Conservation (phyloP, 352 stramenopile species). For the Phytophthora boehmeriae region DNA sequence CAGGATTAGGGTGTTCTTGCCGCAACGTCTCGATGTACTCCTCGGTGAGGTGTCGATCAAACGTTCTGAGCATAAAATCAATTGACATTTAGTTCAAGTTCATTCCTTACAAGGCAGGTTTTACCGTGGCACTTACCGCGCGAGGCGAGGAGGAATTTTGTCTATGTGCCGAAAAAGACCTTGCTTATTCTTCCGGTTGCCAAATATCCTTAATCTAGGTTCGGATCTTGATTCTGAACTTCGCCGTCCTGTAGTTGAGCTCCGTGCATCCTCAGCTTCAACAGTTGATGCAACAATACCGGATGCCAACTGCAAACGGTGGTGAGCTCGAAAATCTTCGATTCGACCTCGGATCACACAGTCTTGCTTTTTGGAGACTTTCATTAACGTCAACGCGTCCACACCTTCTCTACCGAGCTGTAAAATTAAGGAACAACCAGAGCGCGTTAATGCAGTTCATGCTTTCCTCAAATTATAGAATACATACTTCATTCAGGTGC, state of each 20-base stretch:
- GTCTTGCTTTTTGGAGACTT: slow-evolving; percentile 64
- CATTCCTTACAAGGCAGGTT: neutral
- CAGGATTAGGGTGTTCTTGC: slow-evolving; percentile 60
- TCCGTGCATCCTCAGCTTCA: slow-evolving; percentile 47
- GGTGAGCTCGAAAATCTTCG: slow-evolving; percentile 85
- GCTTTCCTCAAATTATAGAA: neutral
- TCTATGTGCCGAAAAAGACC: slow-evolving; percentile 67
- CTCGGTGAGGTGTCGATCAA: slow-evolving; percentile 68
- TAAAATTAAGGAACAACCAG: neutral
- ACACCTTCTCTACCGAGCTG: slow-evolving; percentile 66
- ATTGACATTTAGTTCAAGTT: slow-evolving; percentile 4
- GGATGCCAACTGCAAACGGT: slow-evolving; percentile 80
- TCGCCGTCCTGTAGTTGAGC: slow-evolving; percentile 30
- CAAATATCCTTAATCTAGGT: slow-evolving; percentile 58
- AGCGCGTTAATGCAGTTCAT: neutral
- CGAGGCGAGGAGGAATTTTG: slow-evolving; percentile 49
- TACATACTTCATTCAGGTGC: slow-evolving; percentile 75
- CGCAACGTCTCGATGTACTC: slow-evolving; percentile 62
- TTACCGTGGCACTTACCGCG: slow-evolving; percentile 36
- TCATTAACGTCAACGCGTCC: slow-evolving; percentile 53
- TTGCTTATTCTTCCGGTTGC: slow-evolving; percentile 59
- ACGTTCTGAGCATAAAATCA: slow-evolving; percentile 49
- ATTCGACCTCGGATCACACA: slow-evolving; percentile 70
- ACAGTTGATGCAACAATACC: slow-evolving; percentile 78
- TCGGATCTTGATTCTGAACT: slow-evolving; percentile 55